phyloP scores from a whole-genome alignment of 257 asterid species.

The Rubia yunnanensis region DNA sequence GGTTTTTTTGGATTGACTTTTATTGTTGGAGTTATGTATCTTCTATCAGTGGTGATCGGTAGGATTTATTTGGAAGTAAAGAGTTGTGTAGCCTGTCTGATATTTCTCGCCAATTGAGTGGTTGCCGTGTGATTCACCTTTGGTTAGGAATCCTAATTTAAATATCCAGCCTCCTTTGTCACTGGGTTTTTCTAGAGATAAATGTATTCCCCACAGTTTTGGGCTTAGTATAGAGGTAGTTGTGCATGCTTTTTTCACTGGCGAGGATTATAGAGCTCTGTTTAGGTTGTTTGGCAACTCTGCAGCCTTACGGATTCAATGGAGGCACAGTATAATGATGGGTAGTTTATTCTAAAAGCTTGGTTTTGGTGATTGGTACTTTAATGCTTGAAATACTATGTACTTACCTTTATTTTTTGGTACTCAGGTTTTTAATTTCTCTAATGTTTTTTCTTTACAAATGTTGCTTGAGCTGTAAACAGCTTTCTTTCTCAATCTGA shows the following conservation, averaged over 20 bases:
- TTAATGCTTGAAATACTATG: background rate
- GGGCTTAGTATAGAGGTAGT: background rate
- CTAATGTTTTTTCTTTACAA: background rate
- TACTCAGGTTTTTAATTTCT: background rate
- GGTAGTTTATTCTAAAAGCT: background rate
- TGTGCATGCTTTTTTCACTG: background rate
- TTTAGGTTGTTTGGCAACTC: background rate
- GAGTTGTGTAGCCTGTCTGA: background rate
- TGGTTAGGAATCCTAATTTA: background rate
- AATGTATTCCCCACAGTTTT: background rate
- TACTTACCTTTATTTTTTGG: background rate
- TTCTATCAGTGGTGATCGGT: background rate
- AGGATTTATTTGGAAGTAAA: background rate
- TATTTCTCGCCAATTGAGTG: background rate
- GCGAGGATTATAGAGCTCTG: background rate
- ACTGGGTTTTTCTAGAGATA: background rate
- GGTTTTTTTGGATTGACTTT: background rate
- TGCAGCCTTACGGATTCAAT: background rate
- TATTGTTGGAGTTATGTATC: background rate
- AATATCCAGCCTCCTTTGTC: background rate
- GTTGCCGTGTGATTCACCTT: too few relatives aligned
- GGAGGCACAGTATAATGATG: background rate
- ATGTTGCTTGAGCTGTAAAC: background rate
- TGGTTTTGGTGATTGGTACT: background rate
- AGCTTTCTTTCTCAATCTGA: conserved; percentile 19